phyloP scores from a whole-genome alignment of 139 green algal species.

The Closterium sp. region DNA sequence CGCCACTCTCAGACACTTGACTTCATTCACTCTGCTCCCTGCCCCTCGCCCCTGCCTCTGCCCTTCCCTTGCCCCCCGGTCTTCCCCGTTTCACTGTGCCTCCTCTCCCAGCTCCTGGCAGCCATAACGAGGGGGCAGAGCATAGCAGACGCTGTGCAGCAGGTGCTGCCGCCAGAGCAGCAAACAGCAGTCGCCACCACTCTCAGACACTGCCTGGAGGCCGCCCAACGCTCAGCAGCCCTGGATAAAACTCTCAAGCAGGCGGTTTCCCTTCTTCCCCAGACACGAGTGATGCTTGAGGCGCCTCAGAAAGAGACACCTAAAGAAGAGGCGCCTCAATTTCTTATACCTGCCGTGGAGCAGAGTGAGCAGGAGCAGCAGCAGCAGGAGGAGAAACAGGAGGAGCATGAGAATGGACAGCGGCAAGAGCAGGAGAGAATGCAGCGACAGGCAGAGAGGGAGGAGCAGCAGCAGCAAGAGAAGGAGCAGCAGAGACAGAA shows the following conservation, averaged over 20 bases:
- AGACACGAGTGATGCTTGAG: neutral
- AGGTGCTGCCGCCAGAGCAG: neutral
- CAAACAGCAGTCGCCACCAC: neutral
- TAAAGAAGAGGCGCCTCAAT: too few relatives aligned
- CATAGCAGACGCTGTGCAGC: neutral
- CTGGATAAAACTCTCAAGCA: neutral
- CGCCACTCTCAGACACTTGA: neutral
- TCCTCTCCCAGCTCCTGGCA: neutral
- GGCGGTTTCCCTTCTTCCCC: neutral
- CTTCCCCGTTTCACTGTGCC: neutral
- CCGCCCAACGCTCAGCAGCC: neutral
- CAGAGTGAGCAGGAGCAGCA: too few relatives aligned
- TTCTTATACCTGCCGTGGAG: too few relatives aligned
- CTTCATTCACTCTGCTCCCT: too few relatives aligned
- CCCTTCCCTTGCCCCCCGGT: too few relatives aligned
- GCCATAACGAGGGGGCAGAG: neutral
- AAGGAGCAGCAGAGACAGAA: neutral
- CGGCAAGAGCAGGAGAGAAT: neutral
- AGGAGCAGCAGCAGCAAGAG: neutral
- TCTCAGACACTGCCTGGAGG: neutral
- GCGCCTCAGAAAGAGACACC: too few relatives aligned
- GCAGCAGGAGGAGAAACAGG: too few relatives aligned
- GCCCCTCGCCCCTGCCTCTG: too few relatives aligned
- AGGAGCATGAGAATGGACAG: neutral
- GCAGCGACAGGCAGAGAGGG: too few relatives aligned